phyloP scores from a whole-genome alignment of 2,329 filamentous ascomycete genomes.

The Hypomyces perniciosus region DNA sequence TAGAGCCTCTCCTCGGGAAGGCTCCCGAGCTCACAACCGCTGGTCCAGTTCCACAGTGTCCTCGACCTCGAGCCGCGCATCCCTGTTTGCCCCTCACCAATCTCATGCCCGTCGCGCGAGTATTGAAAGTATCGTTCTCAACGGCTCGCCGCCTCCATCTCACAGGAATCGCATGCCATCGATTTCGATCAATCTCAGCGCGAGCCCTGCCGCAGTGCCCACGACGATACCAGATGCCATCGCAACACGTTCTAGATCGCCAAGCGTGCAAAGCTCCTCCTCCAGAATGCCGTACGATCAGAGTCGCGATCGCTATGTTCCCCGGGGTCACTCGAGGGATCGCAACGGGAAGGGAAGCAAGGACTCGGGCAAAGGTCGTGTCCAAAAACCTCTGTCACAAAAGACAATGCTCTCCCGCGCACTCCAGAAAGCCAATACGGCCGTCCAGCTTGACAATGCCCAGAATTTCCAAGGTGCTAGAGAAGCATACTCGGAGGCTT shows the following conservation, averaged over 20 bases:
- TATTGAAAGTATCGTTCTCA: slow-evolving; percentile 34
- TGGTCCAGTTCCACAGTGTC: slow-evolving; percentile 41
- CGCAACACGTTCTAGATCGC: slow-evolving; percentile 16
- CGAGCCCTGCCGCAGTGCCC: not conserved
- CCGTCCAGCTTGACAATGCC: slow-evolving; percentile 91
- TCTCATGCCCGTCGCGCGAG: slow-evolving; percentile 36
- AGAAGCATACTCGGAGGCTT: slow-evolving; percentile 86
- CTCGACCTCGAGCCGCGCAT: slow-evolving; percentile 43
- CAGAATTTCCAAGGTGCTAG: slow-evolving; percentile 90
- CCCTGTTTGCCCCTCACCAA: slow-evolving; percentile 27
- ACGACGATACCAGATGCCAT: slow-evolving; percentile 6
- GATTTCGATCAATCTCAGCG: slow-evolving; percentile 2
- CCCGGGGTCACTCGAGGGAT: slow-evolving; percentile 27
- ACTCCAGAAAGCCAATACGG: slow-evolving; percentile 90
- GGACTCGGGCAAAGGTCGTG: slow-evolving; percentile 24
- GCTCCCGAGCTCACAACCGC: slow-evolving; percentile 44
- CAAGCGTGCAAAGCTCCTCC: slow-evolving; percentile 13
- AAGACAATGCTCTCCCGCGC: slow-evolving; percentile 97
- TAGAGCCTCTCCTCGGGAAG: slow-evolving; percentile 32
- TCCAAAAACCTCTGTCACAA: slow-evolving; percentile 58
- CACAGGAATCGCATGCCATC: slow-evolving; percentile 30
- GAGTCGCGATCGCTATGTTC: slow-evolving; percentile 22
- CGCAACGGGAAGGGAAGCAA: slow-evolving; percentile 29
- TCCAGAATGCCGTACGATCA: slow-evolving; percentile 27
- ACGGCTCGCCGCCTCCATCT: slow-evolving; percentile 25